These are phyloP conservation scores for Nematocida sp. DNA, from an alignment of 371 early-diverging fungal species.

Conservation along the genomic window DNA sequence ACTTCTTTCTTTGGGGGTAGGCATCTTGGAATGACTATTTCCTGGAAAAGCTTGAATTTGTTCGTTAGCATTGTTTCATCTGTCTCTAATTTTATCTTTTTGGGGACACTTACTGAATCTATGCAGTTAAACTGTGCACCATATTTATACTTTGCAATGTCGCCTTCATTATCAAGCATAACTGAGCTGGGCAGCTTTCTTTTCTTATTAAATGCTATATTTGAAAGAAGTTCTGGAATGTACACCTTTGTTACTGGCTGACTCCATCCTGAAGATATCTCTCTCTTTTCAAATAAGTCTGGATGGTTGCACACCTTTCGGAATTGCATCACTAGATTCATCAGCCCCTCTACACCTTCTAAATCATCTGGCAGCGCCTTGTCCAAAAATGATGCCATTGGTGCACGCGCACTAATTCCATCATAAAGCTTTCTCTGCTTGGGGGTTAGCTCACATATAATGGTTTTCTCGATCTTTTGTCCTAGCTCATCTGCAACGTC, in stretches of 20 bases:
- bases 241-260: constrained; percentile 15
- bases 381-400: constrained; percentile 56
- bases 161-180: neutral
- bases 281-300: constrained; percentile 87
- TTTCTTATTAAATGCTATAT: neutral
- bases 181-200: neutral
- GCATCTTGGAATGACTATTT: constrained; percentile 13
- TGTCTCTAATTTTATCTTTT: neutral
- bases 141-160: neutral
- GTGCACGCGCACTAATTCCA: constrained; percentile 60
- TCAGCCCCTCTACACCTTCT: constrained; percentile 74
- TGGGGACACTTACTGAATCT: neutral
- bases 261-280: constrained; percentile 65
- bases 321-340: constrained; percentile 92
- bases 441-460: constrained; percentile 79
- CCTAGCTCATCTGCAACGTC: constrained; percentile 90
- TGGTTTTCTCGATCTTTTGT: constrained; percentile 76
- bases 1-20: constrained; percentile 16
- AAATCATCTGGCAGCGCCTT: constrained; percentile 51
- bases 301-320: constrained; percentile 96
- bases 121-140: neutral
- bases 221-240: constrained; percentile 8
- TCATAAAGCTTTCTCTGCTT: constrained; percentile 74
- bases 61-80: neutral
- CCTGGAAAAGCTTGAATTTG: neutral